phyloP scores from a whole-genome alignment of 2,329 filamentous ascomycete genomes.

The Fusarium setosum region DNA sequence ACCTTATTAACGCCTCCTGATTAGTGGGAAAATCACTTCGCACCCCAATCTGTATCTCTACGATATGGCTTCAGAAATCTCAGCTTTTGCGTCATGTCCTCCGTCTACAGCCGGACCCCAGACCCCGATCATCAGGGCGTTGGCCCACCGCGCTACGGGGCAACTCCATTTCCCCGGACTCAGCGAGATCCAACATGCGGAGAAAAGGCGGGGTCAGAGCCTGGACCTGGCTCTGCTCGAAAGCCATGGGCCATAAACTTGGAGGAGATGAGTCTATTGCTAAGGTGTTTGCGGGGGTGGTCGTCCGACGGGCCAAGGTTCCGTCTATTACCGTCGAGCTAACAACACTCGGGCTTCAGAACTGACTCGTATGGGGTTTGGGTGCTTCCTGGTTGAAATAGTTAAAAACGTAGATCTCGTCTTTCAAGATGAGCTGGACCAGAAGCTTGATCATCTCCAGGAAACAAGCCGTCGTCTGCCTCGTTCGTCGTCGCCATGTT shows the following conservation, averaged over 20 bases:
- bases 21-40: background rate
- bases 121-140: background rate
- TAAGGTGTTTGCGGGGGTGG: background rate
- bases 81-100: background rate
- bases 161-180: background rate
- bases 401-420: too few species aligned
- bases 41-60: background rate
- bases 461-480: too few species aligned
- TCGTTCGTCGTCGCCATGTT: slow-evolving; percentile 1
- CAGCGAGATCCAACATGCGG: background rate
- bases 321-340: slow-evolving; percentile 1
- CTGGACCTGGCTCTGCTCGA: too few species aligned
- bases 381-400: too few species aligned
- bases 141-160: background rate
- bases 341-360: background rate
- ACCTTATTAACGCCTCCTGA: background rate
- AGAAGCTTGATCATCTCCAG: background rate
- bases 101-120: background rate
- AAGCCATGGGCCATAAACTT: background rate
- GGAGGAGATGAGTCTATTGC: background rate
- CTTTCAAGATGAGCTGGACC: background rate
- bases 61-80: background rate
- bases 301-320: background rate
- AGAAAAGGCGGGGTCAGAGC: background rate
- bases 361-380: background rate